These are phyloP conservation scores for Saksenaea oblongispora DNA, from an alignment of 371 early-diverging fungal genomes.

Conservation along the genomic window DNA sequence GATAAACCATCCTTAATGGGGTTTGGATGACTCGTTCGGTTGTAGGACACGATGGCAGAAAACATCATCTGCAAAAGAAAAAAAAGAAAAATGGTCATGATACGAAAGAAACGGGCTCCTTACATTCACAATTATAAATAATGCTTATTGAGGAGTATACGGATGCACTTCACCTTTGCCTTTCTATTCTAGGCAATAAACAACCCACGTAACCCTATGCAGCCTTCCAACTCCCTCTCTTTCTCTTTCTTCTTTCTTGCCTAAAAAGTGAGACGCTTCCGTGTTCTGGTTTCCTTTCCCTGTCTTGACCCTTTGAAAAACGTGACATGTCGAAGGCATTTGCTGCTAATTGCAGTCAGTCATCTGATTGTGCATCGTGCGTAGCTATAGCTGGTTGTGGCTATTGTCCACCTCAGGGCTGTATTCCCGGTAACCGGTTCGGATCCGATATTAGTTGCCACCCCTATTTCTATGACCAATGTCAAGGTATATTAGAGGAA, in stretches of 20 bases:
- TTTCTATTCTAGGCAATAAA: slow-evolving; percentile 1
- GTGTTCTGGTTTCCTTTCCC: not conserved
- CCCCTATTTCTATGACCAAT: not conserved
- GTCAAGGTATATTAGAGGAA: not conserved
- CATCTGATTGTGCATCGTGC: slow-evolving; percentile 7
- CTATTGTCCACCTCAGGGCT: slow-evolving; percentile 2
- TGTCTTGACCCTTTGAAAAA: not conserved
- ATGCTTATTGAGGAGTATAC: too few relatives aligned
- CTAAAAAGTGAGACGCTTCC: not conserved
- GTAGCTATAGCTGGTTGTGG: slow-evolving; percentile 12
- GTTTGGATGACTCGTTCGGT: too few relatives aligned
- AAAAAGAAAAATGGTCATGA: too few relatives aligned
- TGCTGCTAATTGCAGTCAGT: not conserved
- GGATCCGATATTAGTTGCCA: not conserved
- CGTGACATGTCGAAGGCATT: not conserved
- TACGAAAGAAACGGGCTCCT: too few relatives aligned
- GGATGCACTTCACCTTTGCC: not conserved
- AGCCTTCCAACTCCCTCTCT: not conserved
- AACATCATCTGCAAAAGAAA: too few relatives aligned
- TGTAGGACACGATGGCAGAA: too few relatives aligned
- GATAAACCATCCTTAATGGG: too few relatives aligned
- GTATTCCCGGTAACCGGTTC: slow-evolving; percentile 7
- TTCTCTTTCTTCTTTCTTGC: slow-evolving; percentile 1
- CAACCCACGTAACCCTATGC: not conserved
- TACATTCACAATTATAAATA: too few relatives aligned